Evolutionary conservation across 768 basidiomycete species (phyloP).

Genomic region (Porpolomopsis calyptriformis): DNA sequence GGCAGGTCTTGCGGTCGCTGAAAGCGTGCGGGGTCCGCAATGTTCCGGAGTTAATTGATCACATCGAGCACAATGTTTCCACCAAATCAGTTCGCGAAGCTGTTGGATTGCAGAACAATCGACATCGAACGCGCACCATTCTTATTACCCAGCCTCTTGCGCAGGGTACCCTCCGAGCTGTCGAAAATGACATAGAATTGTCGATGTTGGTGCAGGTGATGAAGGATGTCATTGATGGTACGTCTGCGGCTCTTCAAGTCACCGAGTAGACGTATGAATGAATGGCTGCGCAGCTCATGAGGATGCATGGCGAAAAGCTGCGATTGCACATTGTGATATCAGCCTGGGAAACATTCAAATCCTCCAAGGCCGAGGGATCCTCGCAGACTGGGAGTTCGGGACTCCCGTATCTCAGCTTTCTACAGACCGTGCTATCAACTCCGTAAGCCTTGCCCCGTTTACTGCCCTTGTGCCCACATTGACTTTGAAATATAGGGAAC

Average conservation of each 20-base stretch:
- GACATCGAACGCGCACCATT: conserved; percentile 7
- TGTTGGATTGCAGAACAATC: neutral
- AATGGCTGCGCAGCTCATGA: conserved; percentile 4
- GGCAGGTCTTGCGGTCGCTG: conserved; percentile 2
- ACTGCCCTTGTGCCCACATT: neutral
- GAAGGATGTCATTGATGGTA: conserved; percentile 7
- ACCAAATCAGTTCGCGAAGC: conserved; percentile 7
- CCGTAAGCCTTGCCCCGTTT: conserved; percentile 1
- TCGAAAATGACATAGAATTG: neutral
- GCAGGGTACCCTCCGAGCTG: neutral
- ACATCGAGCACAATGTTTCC: conserved; percentile 1
- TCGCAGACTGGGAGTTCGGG: conserved; percentile 3
- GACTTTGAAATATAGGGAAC: conserved; percentile 1
- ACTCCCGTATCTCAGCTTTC: neutral
- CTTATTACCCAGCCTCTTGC: conserved; percentile 8
- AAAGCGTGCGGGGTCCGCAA: neutral
- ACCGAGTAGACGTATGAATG: neutral
- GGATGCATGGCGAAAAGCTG: conserved; percentile 5
- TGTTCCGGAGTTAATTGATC: conserved; percentile 1
- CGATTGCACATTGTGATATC: conserved; percentile 6
- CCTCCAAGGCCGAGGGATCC: conserved; percentile 4
- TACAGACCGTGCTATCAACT: conserved; percentile 3
- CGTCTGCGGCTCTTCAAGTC: neutral
- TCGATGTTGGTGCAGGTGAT: conserved; percentile 1
- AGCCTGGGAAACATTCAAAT: conserved; percentile 8